These are phyloP conservation scores for Marchantia polymorpha DNA, from an alignment of 225 moss, liverwort and hornwort genomes.

Conservation along the genomic window DNA sequence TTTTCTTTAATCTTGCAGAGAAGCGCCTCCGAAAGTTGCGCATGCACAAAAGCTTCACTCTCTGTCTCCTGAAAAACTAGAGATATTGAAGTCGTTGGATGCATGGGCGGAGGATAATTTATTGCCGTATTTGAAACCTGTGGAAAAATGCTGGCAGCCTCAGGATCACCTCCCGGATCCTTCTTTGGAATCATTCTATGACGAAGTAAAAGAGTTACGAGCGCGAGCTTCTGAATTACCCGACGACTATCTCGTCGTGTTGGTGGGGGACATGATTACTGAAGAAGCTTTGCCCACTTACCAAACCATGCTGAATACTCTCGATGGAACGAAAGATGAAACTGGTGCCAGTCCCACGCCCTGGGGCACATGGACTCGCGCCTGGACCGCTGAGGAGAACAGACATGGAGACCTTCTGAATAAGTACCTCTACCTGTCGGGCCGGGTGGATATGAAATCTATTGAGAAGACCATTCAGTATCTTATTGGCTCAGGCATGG, in stretches of 20 bases:
- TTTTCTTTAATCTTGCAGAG: slow-evolving; percentile 16
- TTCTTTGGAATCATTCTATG: slow-evolving; percentile 36
- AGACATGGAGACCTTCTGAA: slow-evolving; percentile 51
- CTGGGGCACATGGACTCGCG: slow-evolving; percentile 51
- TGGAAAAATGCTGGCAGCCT: slow-evolving; percentile 55
- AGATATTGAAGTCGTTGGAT: slow-evolving; percentile 42
- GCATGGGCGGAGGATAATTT: slow-evolving; percentile 36
- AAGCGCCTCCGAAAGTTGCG: too few species aligned
- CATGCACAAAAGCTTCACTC: slow-evolving; percentile 37
- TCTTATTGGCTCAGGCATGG: slow-evolving; percentile 52
- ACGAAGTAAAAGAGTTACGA: slow-evolving; percentile 38
- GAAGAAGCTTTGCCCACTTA: slow-evolving; percentile 50
- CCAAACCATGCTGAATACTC: slow-evolving; percentile 53
- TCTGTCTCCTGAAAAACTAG: slow-evolving; percentile 32
- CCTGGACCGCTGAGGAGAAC: slow-evolving; percentile 55
- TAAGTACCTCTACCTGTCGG: slow-evolving; percentile 46
- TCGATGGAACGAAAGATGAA: slow-evolving; percentile 50
- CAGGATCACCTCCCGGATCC: slow-evolving; percentile 42
- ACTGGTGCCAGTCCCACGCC: slow-evolving; percentile 48
- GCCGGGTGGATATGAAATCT: slow-evolving; percentile 48
- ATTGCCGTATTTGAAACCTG: slow-evolving; percentile 46
- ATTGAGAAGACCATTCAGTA: slow-evolving; percentile 52
- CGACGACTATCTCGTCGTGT: slow-evolving; percentile 44
- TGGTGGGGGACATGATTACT: slow-evolving; percentile 53
- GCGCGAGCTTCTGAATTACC: slow-evolving; percentile 40